These are phyloP conservation scores for Colletotrichum falcatum DNA, from an alignment of 2,329 filamentous ascomycete genomes.

Conservation along the genomic window DNA sequence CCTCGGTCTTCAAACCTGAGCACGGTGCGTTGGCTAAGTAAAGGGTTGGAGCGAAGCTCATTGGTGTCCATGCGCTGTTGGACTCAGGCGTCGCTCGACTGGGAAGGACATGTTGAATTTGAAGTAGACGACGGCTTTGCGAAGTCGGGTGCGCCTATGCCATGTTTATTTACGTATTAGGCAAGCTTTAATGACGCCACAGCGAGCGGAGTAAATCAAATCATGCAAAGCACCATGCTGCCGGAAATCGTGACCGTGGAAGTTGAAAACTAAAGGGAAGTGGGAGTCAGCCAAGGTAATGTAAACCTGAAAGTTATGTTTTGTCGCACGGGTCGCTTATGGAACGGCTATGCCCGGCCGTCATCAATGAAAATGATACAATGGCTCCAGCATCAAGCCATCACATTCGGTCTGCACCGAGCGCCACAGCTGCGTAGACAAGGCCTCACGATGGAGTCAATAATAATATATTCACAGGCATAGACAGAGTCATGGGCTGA, in stretches of 20 bases:
- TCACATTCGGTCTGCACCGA: neutral
- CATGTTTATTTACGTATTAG: neutral
- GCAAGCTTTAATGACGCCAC: slow-evolving; percentile 5
- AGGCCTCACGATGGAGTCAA: neutral
- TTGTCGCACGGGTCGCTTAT: too few relatives aligned
- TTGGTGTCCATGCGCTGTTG: neutral
- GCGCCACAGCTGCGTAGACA: neutral
- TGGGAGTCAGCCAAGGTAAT: too few relatives aligned
- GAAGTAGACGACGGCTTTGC: neutral
- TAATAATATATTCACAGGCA: neutral
- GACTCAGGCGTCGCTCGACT: neutral
- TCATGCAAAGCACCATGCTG: neutral
- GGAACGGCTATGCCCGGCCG: neutral
- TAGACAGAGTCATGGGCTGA: neutral
- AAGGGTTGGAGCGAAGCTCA: neutral
- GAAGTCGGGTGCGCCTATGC: neutral
- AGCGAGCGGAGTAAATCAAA: neutral
- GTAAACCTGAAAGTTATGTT: too few relatives aligned
- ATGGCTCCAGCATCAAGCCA: neutral
- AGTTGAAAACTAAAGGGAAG: too few relatives aligned
- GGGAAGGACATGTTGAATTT: neutral
- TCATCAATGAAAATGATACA: too few relatives aligned
- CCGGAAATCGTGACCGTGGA: neutral
- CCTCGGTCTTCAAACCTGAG: too few relatives aligned
- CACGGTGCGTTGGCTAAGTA: neutral